These are phyloP conservation scores for Crithidia thermophila DNA, from an alignment of 208 protist species.

Conservation along the genomic window DNA sequence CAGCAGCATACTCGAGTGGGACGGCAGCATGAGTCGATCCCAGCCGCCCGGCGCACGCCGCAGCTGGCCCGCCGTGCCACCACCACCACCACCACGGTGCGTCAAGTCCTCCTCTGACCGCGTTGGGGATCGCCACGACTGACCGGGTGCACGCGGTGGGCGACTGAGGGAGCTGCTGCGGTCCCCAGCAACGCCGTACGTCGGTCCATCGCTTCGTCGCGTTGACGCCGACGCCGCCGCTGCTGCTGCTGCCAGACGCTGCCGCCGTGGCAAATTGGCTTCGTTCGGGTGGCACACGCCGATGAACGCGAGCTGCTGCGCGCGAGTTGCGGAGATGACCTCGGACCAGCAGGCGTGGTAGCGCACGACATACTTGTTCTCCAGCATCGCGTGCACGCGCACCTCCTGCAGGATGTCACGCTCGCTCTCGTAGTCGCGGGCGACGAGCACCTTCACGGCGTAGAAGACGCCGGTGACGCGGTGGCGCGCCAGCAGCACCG, in stretches of 20 bases:
- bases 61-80: not conserved
- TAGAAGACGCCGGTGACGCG: conserved; percentile 82
- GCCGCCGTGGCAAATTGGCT: conserved; percentile 15
- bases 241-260: not conserved
- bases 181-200: conserved; percentile 2
- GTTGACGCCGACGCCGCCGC: not conserved
- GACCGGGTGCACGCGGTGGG: not conserved
- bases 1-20: conserved; percentile 24
- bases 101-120: conserved; percentile 1
- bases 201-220: not conserved
- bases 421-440: conserved; percentile 66
- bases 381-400: conserved; percentile 69
- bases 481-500: conserved; percentile 75
- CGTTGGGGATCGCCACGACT: not conserved
- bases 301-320: conserved; percentile 75
- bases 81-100: not conserved
- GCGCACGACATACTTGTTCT: conserved; percentile 62
- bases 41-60: conserved; percentile 24
- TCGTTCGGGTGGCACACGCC: conserved; percentile 51
- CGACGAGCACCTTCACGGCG: conserved; percentile 85
- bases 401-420: conserved; percentile 73
- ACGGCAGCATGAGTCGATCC: conserved; percentile 24
- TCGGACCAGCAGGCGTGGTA: conserved; percentile 89
- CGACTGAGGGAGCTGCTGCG: not conserved
- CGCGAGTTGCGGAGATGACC: conserved; percentile 60